Base-by-base conservation (phyloP, 306 rosid genomes). In the Sophora flavescens region DNA sequence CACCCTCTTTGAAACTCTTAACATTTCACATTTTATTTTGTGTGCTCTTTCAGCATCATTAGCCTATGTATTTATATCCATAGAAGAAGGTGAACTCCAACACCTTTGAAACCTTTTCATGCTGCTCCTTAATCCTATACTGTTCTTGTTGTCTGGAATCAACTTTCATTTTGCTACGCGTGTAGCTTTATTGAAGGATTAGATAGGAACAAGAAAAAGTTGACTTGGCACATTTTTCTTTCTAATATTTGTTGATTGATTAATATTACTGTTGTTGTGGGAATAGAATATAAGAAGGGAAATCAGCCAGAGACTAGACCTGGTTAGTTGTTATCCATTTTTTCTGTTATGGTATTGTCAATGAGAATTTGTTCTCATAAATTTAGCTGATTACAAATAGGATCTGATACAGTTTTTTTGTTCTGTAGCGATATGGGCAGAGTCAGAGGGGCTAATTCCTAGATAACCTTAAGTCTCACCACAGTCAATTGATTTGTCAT, bases 281-380 rank as follows among this genome's bases (percentile, higher is more conserved):
- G 86, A 82, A 85, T 78, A 82, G 86, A 79, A 85, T 75, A 64
- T 33, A 12, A 38, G 13, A 48, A 41, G 42, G 11, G 32, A 36
- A n/a, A 26, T 17, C 47, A 39, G 42, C 33, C 47, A 64, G 28
- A 47, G 28, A 41, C 14, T 69, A 16, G 6, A 65, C 18, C 45
- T 69, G 77, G 78, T n/a, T 42, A 3, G 8, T 38, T 67, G 70
- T 12, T 45, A 6, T 66, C 77, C 82, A 78, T 74, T 44, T 73
- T 66, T 2, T n/a, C n/a, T 54, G 75, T 39, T 41, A 56, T 81
- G 81, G 50, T 78, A 35, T 70, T 66, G 48, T 85, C 82, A 75
- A 4, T 50, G 18, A 63, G 84, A 81, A 81, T 74, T 38, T 81
- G 77, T 63, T 74, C 80, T 48, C 3, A 1, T 8, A 17, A 26